phyloP scores from a whole-genome alignment of 1,139 yeast genomes.

The Candida labiduridarum region DNA sequence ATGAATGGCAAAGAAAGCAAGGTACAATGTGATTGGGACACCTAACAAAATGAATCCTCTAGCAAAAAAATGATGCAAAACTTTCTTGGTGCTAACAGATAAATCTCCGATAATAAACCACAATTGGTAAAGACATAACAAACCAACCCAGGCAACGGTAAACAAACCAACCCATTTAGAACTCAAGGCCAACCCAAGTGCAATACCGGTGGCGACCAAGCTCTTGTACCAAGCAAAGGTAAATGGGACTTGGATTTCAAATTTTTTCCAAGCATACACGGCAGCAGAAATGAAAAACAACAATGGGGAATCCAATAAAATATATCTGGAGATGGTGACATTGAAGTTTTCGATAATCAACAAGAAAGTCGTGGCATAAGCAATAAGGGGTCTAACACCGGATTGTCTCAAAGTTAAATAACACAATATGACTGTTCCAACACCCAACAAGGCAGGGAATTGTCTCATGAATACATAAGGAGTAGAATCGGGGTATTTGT shows the following conservation, averaged over 20 bases:
- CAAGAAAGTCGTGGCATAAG: constrained; percentile 65
- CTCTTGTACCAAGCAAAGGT: constrained; percentile 69
- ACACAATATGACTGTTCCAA: constrained; percentile 72
- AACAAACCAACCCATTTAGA: constrained; percentile 98
- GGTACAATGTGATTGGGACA: constrained; percentile 69
- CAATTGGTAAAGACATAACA: constrained; percentile 69
- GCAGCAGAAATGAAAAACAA: constrained; percentile 89
- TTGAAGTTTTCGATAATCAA: constrained; percentile 83
- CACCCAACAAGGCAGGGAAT: constrained; percentile 82
- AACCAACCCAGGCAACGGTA: constrained; percentile 91
- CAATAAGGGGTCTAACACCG: constrained; percentile 80
- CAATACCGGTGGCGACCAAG: constrained; percentile 73
- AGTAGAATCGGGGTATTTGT: constrained; percentile 53
- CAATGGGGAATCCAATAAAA: constrained; percentile 88
- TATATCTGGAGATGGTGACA: constrained; percentile 87
- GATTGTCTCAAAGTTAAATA: constrained; percentile 84
- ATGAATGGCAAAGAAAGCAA: constrained; percentile 77
- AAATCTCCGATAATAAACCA: constrained; percentile 93
- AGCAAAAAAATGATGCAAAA: constrained; percentile 53
- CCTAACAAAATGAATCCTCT: constrained; percentile 67
- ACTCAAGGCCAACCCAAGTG: constrained; percentile 83
- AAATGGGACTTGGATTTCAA: constrained; percentile 79
- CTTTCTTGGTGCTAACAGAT: constrained; percentile 52
- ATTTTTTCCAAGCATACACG: constrained; percentile 75
- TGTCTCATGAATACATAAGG: constrained; percentile 86